Evolutionary conservation across 106 monocot species (phyloP), one percentile per base, ranked within the genome.

Genomic region (Apostasia shenzhenica): DNA sequence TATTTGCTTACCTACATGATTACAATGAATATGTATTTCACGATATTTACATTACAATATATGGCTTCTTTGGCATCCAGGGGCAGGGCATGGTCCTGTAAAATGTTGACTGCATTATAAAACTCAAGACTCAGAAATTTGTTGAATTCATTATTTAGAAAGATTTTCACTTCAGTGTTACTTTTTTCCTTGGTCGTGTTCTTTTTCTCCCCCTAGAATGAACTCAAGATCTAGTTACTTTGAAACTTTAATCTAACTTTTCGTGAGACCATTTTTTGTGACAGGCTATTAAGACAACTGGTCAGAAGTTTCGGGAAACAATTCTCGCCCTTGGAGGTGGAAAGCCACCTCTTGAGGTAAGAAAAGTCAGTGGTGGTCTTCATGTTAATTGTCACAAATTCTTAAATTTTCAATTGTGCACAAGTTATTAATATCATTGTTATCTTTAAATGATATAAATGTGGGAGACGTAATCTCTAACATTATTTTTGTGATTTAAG

Each of bases 261-360:
- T 47, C 55, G 39, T 44, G 12, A 26, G 1, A 10, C 38, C 5
- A 60, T 82, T 50, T 50, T 2, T 75, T 45, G 38, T 54, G 13
- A 59, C 79, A 93, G 92, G 86, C 88, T 59, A 77, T 93, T 43
- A 79, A 71, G 70, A 89, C 89, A 81, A 93, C 89, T 14, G 93
- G 93, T 49, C 73, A 78, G 53, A 78, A 69, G 58, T 93, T 93
- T 71, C 73, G 93, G 61, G 93, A 89, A 59, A 93, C 93, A 45
- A 82, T 93, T 84, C 86, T 93, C 66, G 89, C 89, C 37, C 86
- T 93, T 52, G 93, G 93, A 56, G 93, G 93, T 48, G 93, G 93
- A 55, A 78, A 73, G 56, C 45, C 89, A 8, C 89, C 93, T 5
- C 93, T 89, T 49, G 83, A 93, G 93, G 93, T 93, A 56, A 57